These are phyloP conservation scores for Pelargonium citronellum DNA, from an alignment of 441 rosid species.

Conservation along the genomic window DNA sequence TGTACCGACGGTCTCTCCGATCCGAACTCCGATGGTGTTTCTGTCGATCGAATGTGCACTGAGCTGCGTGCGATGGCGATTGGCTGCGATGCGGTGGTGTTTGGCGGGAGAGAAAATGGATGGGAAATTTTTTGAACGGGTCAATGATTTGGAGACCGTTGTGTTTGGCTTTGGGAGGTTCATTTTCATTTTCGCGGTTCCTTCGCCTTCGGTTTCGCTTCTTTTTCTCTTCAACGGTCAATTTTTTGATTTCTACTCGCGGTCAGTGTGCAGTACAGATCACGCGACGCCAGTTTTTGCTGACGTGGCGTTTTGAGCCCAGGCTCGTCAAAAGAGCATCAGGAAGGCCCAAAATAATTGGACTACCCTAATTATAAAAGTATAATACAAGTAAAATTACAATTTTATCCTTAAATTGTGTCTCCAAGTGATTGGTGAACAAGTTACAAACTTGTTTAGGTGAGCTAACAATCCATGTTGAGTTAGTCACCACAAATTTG, in stretches of 20 bases:
- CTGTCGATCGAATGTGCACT: background rate
- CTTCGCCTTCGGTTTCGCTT: conserved; percentile 32
- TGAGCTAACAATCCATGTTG: too few species aligned
- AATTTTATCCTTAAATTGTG: too few species aligned
- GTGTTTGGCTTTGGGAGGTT: conserved; percentile 20
- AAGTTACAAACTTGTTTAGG: too few species aligned
- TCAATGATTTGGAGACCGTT: conserved; percentile 7
- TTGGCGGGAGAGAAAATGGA: conserved; percentile 1
- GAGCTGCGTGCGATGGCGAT: background rate
- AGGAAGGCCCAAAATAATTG: too few species aligned
- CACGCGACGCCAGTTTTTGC: background rate
- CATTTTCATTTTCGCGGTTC: conserved; percentile 23
- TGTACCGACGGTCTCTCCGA: background rate
- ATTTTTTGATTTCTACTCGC: background rate
- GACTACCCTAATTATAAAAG: too few species aligned
- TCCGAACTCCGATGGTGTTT: background rate
- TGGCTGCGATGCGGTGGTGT: background rate
- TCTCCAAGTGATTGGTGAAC: too few species aligned
- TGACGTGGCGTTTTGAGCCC: background rate
- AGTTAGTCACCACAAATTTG: too few species aligned
- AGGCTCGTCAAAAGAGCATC: too few species aligned
- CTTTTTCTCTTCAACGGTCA: conserved; percentile 1
- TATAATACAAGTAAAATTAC: too few species aligned
- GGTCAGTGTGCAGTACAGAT: background rate
- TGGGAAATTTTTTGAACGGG: background rate